phyloP scores from a whole-genome alignment of 768 basidiomycete genomes.

The Lactifluus piperatus region DNA sequence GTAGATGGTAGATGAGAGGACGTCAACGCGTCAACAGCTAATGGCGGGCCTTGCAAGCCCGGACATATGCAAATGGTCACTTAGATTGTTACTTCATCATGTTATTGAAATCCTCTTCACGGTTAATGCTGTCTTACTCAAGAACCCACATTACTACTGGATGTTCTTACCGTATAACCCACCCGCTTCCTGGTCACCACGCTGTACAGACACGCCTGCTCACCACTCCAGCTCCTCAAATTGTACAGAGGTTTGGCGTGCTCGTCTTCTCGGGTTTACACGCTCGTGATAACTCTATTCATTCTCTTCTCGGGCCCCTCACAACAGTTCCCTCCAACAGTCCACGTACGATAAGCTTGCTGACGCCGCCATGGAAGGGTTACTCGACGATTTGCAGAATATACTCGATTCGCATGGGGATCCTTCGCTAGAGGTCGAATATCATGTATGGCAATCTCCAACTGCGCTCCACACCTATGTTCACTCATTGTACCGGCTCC shows the following conservation, averaged over 20 bases:
- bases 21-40: not conserved
- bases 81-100: not conserved
- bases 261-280: not conserved
- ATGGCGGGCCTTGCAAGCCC: not conserved
- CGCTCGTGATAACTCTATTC: not conserved
- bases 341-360: slow-evolving; percentile 58
- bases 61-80: not conserved
- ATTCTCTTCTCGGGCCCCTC: not conserved
- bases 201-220: not conserved
- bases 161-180: not conserved
- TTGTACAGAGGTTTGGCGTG: slow-evolving; percentile 8
- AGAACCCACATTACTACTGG: not conserved
- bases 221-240: slow-evolving; percentile 7
- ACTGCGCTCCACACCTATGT: slow-evolving; percentile 30
- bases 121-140: not conserved
- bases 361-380: slow-evolving; percentile 65
- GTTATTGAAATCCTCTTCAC: slow-evolving; percentile 1
- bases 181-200: not conserved
- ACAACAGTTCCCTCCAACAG: slow-evolving; percentile 8
- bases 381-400: slow-evolving; percentile 68
- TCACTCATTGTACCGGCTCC: not conserved
- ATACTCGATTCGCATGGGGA: slow-evolving; percentile 53
- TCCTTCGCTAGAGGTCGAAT: slow-evolving; percentile 73
- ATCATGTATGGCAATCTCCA: slow-evolving; percentile 31
- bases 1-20: not conserved